These are phyloP conservation scores for Phyllosticta ampelicida DNA, from an alignment of 2,329 filamentous ascomycete genomes.

Conservation along the genomic window DNA sequence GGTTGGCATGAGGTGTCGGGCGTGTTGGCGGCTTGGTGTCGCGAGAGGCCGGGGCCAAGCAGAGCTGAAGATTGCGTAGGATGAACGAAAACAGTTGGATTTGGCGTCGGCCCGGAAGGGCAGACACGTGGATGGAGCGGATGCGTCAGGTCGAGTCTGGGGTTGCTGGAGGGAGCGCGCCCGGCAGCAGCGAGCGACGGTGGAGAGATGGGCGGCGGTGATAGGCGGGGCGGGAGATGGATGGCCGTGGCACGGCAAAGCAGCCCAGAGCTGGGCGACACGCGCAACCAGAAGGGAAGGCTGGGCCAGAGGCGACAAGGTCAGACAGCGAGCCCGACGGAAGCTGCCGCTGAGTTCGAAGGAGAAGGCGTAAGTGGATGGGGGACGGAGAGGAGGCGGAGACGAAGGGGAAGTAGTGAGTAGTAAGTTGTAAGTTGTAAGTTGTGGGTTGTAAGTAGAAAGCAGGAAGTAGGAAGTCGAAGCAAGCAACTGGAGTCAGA, in stretches of 20 bases:
- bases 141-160: slow-evolving; percentile 10
- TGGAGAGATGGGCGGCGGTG: neutral
- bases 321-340: neutral
- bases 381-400: neutral
- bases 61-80: neutral
- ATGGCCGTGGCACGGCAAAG: neutral
- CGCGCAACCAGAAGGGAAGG: neutral
- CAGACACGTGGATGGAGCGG: slow-evolving; percentile 13
- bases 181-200: slow-evolving; percentile 6
- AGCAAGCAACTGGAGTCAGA: too few species aligned
- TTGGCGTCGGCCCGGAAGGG: neutral
- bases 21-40: neutral
- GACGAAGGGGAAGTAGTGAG: neutral
- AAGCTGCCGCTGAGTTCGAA: neutral
- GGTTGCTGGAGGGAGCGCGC: slow-evolving; percentile 7
- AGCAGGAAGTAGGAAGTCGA: too few species aligned
- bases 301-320: neutral
- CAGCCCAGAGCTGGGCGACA: neutral
- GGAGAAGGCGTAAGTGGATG: neutral
- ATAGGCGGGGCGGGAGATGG: neutral
- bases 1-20: slow-evolving; percentile 6
- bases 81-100: neutral
- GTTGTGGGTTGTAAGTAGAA: too few species aligned
- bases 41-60: neutral
- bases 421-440: neutral